Percentiles rank a stretch among this genome's conserved stretches.
phyloP scores from a whole-genome alignment of 768 basidiomycete genomes.

The Lactifluus subvellereus region DNA sequence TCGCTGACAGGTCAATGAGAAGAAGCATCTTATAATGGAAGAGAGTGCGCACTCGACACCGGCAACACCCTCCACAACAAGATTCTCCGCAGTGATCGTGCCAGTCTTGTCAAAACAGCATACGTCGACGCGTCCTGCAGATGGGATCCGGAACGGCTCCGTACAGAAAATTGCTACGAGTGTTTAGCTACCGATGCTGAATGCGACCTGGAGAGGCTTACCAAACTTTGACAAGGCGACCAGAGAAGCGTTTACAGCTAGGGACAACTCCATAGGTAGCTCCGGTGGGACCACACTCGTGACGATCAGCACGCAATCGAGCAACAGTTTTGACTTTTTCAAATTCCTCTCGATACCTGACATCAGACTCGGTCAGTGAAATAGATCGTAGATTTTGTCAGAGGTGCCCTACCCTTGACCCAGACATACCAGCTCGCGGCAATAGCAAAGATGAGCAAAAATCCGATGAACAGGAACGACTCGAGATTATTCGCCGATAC shows the following conservation, averaged over 20 bases:
- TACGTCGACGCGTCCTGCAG: conserved; percentile 91
- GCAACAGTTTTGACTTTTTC: conserved; percentile 89
- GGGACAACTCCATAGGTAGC: conserved; percentile 92
- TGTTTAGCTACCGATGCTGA: not conserved
- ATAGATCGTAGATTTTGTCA: not conserved
- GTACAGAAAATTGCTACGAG: conserved; percentile 92
- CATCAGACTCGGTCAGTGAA: not conserved
- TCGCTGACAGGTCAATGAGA: conserved; percentile 37
- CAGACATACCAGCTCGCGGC: conserved; percentile 99
- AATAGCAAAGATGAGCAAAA: conserved; percentile 94
- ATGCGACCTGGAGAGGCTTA: conserved; percentile 34
- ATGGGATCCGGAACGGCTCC: conserved; percentile 97
- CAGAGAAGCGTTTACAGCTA: conserved; percentile 93
- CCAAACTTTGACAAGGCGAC: conserved; percentile 91
- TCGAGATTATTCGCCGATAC: conserved; percentile 95
- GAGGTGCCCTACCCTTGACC: conserved; percentile 68
- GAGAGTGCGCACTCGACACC: conserved; percentile 70
- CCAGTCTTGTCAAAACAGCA: conserved; percentile 99
- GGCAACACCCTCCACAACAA: conserved; percentile 90
- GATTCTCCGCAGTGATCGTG: conserved; percentile 93
- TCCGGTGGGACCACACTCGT: conserved; percentile 98
- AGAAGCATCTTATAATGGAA: conserved; percentile 7
- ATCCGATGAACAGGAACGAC: conserved; percentile 96
- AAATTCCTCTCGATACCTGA: conserved; percentile 85
- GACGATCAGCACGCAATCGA: conserved; percentile 94